Evolutionary conservation across 1,284 basidiomycete species (phyloP), one percentile per base, ranked within the genome.

Genomic region (Bjerkandera adusta): DNA sequence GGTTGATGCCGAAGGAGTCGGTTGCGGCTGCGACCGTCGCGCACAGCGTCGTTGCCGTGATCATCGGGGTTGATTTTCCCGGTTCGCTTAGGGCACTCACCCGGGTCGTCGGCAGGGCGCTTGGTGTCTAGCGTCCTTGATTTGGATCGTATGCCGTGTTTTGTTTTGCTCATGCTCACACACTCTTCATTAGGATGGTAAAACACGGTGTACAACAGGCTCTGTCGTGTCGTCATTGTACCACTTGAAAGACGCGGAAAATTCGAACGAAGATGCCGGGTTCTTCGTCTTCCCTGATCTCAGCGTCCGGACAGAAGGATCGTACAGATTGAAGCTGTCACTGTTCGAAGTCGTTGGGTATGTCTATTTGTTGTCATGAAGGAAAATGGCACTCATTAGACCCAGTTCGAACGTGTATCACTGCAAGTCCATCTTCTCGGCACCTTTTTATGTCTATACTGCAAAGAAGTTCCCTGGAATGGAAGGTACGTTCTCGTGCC

Each of bases 391-490:
- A 27, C 40, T 33, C 15, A 15, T 4, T 6, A n/a, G 12, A 21
- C 13, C 22, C 25, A 50, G 44, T 26, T 48, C 53, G 36, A 59
- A 50, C 25, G 58, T 63, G 16, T 62, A 84, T 47, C 91, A 93
- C 64, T 94, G 92, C 71, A 92, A 90, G 57, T 89, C 85, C 0
- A 89, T 92, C 46, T 89, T 85, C 67, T 92, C 90, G 0, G 79
- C 85, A 1, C 81, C 87, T 0, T 95, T 95, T 66, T 90, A 92
- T 54, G 89, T 95, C 22, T 96, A 92, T 63, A 92, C 92, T 0
- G 90, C 92, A 3, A 96, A 96, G 73, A 92, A 94, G 67, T 96
- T 95, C 63, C 92, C 92, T 0, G 91, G 91, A 18, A 93, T 94
- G 86, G 87, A 91, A 73, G 85, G 90, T 89, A 52, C 34, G 81